phyloP scores from a whole-genome alignment of 73 alveolate species.

The Paramecium octaurelia region DNA sequence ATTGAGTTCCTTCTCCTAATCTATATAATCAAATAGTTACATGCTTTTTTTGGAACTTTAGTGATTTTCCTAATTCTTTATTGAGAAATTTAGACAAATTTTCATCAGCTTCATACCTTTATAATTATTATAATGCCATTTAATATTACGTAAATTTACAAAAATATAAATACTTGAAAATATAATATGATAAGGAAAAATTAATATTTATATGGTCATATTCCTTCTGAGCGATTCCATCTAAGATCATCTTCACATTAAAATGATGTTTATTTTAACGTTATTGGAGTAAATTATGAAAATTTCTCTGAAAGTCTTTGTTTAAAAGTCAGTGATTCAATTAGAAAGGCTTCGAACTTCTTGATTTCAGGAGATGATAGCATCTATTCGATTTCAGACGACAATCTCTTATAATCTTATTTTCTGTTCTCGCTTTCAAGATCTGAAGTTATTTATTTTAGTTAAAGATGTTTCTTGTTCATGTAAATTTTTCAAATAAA shows the following conservation, averaged over 20 bases:
- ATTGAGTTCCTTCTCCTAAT: neutral
- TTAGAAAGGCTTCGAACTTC: neutral
- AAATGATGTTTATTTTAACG: neutral
- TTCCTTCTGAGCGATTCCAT: neutral
- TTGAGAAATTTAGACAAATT: neutral
- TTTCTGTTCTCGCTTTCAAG: neutral
- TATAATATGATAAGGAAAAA: neutral
- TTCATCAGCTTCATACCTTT: neutral
- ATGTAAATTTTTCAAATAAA: neutral
- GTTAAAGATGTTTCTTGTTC: neutral
- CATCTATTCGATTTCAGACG: neutral
- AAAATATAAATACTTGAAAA: neutral
- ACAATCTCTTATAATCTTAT: neutral
- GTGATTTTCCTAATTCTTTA: neutral
- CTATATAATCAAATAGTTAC: neutral
- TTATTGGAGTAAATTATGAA: neutral
- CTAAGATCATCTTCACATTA: neutral
- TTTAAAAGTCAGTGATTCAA: neutral
- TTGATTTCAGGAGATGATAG: conserved; percentile 2
- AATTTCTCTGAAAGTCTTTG: neutral
- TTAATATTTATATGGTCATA: neutral
- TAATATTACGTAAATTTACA: neutral
- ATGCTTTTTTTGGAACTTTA: neutral
- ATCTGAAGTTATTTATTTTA: neutral
- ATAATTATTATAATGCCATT: neutral